A percentile compares a stretch with the other conserved stretches of the same genome.
phyloP scores from a whole-genome alignment of 345 rosid species.

The Noccaea caerulescens region DNA sequence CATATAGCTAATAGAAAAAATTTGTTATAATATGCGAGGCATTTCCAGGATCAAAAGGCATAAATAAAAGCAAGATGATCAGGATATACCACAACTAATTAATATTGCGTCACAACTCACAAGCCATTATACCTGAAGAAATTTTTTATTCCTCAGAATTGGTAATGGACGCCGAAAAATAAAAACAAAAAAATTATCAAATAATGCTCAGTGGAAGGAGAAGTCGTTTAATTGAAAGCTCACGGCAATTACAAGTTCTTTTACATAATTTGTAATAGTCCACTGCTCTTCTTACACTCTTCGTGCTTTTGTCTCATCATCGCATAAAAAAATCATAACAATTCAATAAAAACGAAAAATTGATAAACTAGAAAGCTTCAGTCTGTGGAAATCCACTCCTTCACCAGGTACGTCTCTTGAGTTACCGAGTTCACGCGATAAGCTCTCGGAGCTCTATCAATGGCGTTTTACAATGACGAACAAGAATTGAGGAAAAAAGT shows the following conservation, averaged over 20 bases:
- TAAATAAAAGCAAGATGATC: constrained; percentile 49
- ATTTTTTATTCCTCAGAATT: constrained; percentile 65
- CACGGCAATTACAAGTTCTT: constrained; percentile 57
- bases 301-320: constrained; percentile 70
- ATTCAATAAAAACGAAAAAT: not conserved
- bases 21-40: constrained; percentile 42
- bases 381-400: no score
- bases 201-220: constrained; percentile 96
- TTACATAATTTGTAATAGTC: constrained; percentile 35
- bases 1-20: no score
- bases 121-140: constrained; percentile 85
- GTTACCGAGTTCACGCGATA: no score
- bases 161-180: constrained; percentile 66
- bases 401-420: no score
- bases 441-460: no score
- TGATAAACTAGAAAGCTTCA: constrained; percentile 54
- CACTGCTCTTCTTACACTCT: constrained; percentile 74
- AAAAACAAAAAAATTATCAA: not conserved
- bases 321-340: constrained; percentile 39
- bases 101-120: constrained; percentile 63
- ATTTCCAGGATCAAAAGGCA: constrained; percentile 77
- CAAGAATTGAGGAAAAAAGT: no score
- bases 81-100: constrained; percentile 65
- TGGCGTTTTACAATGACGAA: no score
- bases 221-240: constrained; percentile 74